These are phyloP conservation scores for Leccinum broughii DNA, from an alignment of 768 basidiomycete genomes.

Conservation along the genomic window DNA sequence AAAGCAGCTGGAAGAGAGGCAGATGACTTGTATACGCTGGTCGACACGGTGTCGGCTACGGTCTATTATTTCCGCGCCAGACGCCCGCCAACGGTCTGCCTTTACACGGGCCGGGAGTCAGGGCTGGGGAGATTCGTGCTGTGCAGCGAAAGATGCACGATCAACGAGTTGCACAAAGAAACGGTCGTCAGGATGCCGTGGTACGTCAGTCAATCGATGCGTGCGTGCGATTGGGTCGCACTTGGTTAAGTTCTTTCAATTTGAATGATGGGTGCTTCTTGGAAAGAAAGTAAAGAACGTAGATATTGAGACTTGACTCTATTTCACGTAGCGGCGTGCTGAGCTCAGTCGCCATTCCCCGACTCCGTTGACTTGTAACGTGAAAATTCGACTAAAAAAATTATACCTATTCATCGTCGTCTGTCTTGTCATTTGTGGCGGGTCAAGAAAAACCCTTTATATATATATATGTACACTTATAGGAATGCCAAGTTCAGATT, in stretches of 20 bases:
- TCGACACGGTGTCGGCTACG: slow-evolving; percentile 23
- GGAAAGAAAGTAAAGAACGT: too few relatives aligned
- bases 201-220: slow-evolving; percentile 19
- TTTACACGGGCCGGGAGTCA: slow-evolving; percentile 21
- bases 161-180: slow-evolving; percentile 26
- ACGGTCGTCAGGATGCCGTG: slow-evolving; percentile 27
- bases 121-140: slow-evolving; percentile 26
- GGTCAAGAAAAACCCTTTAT: too few relatives aligned
- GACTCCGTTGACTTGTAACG: too few relatives aligned
- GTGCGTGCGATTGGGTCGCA: slow-evolving; percentile 26
- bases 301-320: too few relatives aligned
- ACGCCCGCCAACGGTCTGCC: slow-evolving; percentile 25
- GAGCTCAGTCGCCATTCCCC: too few relatives aligned
- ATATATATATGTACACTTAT: too few relatives aligned
- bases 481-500: too few relatives aligned
- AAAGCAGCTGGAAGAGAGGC: not conserved
- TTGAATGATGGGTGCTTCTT: not conserved
- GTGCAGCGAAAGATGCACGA: slow-evolving; percentile 22
- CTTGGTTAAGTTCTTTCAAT: slow-evolving; percentile 5
- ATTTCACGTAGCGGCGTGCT: too few relatives aligned
- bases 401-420: too few relatives aligned
- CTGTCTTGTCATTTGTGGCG: too few relatives aligned
- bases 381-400: too few relatives aligned
- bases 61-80: slow-evolving; percentile 27
- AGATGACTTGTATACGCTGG: slow-evolving; percentile 24